These are phyloP conservation scores for Epichloe aotearoae DNA, from an alignment of 2,329 filamentous ascomycete genomes.

Conservation along the genomic window DNA sequence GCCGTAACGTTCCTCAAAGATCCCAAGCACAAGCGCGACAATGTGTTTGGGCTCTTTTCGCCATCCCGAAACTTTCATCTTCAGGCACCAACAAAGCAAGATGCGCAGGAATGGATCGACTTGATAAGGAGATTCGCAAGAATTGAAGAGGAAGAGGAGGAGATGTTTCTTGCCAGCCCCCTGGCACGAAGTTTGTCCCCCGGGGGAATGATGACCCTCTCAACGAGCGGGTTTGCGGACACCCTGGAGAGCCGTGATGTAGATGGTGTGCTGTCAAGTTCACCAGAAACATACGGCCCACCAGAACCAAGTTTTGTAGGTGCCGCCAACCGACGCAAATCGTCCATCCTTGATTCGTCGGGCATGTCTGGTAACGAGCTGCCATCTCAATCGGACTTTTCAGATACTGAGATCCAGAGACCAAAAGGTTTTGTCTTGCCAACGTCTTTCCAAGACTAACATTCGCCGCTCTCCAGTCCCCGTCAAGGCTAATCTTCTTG, in stretches of 20 bases:
- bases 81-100: conserved; percentile 57
- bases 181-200: conserved; percentile 33
- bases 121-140: conserved; percentile 66
- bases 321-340: conserved; percentile 34
- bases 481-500: not conserved
- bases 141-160: conserved; percentile 79
- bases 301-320: conserved; percentile 21
- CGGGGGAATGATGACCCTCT: conserved; percentile 4
- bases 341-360: conserved; percentile 51
- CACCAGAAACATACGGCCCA: conserved; percentile 40
- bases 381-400: conserved; percentile 78
- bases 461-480: not conserved
- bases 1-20: conserved; percentile 82
- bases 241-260: conserved; percentile 15
- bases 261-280: conserved; percentile 41
- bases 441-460: not conserved
- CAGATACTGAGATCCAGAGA: conserved; percentile 47
- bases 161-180: conserved; percentile 65
- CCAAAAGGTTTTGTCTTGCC: conserved; percentile 22
- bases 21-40: conserved; percentile 71
- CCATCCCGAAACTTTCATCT: conserved; percentile 86
- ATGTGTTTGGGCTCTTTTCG: conserved; percentile 88
- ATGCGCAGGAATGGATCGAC: conserved; percentile 78
- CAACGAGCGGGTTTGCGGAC: conserved; percentile 3
- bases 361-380: conserved; percentile 51